Evolutionary conservation across 2,329 filamentous ascomycete species (phyloP).

Genomic region (Teratosphaeria nubilosa): DNA sequence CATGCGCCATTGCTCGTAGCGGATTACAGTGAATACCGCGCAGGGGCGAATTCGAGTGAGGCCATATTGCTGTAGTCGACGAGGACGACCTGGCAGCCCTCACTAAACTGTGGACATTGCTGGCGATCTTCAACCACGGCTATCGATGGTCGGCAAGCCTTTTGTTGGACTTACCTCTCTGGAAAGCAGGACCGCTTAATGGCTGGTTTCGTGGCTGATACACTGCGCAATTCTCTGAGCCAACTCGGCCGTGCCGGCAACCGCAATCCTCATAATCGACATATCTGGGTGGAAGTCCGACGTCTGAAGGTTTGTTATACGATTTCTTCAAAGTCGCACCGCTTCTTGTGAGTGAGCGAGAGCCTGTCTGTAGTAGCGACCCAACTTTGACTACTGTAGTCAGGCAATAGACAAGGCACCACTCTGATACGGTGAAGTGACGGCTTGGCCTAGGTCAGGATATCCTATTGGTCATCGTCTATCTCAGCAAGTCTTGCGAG

Average conservation of each 20-base stretch:
- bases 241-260: slow-evolving; percentile 52
- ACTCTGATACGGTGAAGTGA: too few species aligned
- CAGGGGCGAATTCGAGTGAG: slow-evolving; percentile 54
- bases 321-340: too few species aligned
- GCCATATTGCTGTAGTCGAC: slow-evolving; percentile 56
- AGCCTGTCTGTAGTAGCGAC: too few species aligned
- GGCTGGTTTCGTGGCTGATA: slow-evolving; percentile 51
- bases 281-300: slow-evolving; percentile 3
- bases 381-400: too few species aligned
- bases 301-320: too few species aligned
- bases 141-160: neutral
- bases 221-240: slow-evolving; percentile 49
- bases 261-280: slow-evolving; percentile 49
- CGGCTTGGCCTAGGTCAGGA: neutral
- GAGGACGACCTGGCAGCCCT: slow-evolving; percentile 55
- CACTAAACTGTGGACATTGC: slow-evolving; percentile 46
- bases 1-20: too few species aligned
- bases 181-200: slow-evolving; percentile 62
- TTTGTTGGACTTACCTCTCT: slow-evolving; percentile 42
- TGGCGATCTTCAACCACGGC: slow-evolving; percentile 23
- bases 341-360: too few species aligned
- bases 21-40: slow-evolving; percentile 56
- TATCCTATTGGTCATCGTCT: neutral
- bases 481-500: neutral
- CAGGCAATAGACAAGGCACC: too few species aligned